Evolutionary conservation across 495 filamentous ascomycete species (phyloP), one percentile per base, ranked within the genome.

Genomic region (Lasiosphaeria ovina): DNA sequence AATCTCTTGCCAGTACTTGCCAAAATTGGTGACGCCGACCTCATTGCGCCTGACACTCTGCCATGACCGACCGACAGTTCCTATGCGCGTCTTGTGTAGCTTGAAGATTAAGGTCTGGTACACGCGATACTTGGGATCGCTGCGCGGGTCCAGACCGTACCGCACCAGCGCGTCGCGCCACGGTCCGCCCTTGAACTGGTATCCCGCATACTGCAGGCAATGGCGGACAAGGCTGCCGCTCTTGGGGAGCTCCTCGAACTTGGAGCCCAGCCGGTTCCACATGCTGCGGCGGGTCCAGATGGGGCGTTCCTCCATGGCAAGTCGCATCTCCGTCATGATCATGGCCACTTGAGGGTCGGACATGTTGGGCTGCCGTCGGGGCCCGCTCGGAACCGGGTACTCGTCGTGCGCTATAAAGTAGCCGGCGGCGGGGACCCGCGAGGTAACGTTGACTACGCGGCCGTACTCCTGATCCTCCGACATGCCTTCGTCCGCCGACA

Each of bases 21-120:
- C 71, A 57, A 70, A 73, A 53, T 73, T 73, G 12, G 60, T 61
- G 31, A 73, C 69, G 17, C 62, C 62, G 35, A 68, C 56, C 47
- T 72, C 70, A 32, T 63, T 66, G 16, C 71, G 60, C 10, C 69
- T 62, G 14, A 74, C 61, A 4, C 72, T 71, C 51, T 78, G 72
- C 78, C 78, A 80, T 0, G 76, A 74, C 16, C 76, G 72, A 32
- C 80, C 78, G 8, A 77, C 77, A 3, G 62, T 69, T 3, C 77
- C 76, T 12, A 77, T 66, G 36, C 73, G 70, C 35, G 74, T 76
- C 51, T 75, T 77, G 64, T 76, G 75, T 17, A 84, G 62, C 63
- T 83, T 81, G 77, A 97, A 97, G 70, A 89, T 90, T 49, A 96
- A 73, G 0, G 90, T 93, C 71, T 98, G 94, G 73, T 96, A 98